Conservation (phyloP, 495 filamentous ascomycete species). For the Hypoxylon subgilvum region DNA sequence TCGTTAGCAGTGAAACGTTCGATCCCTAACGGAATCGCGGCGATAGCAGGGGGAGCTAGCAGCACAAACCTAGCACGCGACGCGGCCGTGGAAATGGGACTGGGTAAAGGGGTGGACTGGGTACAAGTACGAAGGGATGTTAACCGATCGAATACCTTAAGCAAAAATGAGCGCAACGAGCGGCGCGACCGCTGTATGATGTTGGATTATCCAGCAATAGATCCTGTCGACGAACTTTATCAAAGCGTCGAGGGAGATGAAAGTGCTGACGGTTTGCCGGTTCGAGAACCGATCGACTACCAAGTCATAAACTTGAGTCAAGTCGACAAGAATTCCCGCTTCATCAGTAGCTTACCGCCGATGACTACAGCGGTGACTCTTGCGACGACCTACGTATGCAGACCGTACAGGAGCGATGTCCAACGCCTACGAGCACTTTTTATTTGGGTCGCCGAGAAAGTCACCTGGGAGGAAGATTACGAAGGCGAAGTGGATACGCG, state of each 20-base stretch:
- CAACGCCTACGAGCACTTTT: slow-evolving; percentile 93
- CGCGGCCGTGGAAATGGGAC: slow-evolving; percentile 70
- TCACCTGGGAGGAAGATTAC: slow-evolving; percentile 94
- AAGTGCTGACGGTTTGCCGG: slow-evolving; percentile 79
- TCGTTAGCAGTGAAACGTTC: slow-evolving; percentile 39
- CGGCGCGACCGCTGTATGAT: slow-evolving; percentile 92
- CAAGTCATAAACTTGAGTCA: slow-evolving; percentile 75
- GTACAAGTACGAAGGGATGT: slow-evolving; percentile 94
- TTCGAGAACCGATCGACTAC: slow-evolving; percentile 85
- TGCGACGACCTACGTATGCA: slow-evolving; percentile 89
- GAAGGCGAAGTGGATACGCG: slow-evolving; percentile 78
- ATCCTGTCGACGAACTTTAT: slow-evolving; percentile 84
- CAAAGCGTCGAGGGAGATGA: slow-evolving; percentile 91
- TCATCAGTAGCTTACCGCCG: slow-evolving; percentile 86
- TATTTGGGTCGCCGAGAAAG: slow-evolving; percentile 93
- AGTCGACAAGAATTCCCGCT: slow-evolving; percentile 95
- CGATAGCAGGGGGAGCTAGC: slow-evolving; percentile 58
- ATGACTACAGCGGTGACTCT: slow-evolving; percentile 83
- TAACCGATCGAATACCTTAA: slow-evolving; percentile 90
- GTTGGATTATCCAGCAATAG: slow-evolving; percentile 86
- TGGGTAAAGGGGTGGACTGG: slow-evolving; percentile 78
- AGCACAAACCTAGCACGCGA: slow-evolving; percentile 48
- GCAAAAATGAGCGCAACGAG: slow-evolving; percentile 83
- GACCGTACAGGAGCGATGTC: slow-evolving; percentile 93
- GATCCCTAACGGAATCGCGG: slow-evolving; percentile 50